Evolutionary conservation across 192 early-diverging fungal genomes (phyloP).

Genomic region (Phlyctochytrium arcticum): DNA sequence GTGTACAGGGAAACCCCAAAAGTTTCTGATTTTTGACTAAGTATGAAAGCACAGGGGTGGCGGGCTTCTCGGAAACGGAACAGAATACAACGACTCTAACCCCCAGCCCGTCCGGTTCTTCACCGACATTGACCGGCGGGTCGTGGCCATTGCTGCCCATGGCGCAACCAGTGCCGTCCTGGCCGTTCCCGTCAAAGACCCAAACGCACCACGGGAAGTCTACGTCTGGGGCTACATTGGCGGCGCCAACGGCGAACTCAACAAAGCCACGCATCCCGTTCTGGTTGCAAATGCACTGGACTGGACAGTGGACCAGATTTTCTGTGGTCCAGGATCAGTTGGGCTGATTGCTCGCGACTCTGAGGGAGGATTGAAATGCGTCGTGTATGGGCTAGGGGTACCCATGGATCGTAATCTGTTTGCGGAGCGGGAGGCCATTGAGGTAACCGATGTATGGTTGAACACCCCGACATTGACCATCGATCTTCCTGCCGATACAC

Average conservation of each 20-base stretch:
- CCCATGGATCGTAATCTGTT: neutral
- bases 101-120: constrained; percentile 31
- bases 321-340: neutral
- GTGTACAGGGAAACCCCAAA: neutral
- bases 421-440: neutral
- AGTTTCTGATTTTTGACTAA: neutral
- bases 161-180: constrained; percentile 11
- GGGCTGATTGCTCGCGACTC: neutral
- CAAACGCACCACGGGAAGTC: constrained; percentile 1
- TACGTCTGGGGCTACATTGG: constrained; percentile 37
- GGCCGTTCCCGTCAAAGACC: neutral
- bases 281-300: constrained; percentile 1
- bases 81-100: constrained; percentile 33
- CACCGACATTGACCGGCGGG: constrained; percentile 7
- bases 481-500: neutral
- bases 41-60: neutral
- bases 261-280: constrained; percentile 3
- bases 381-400: neutral
- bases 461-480: neutral
- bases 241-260: neutral
- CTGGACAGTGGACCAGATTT: neutral
- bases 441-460: constrained; percentile 1
- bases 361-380: neutral
- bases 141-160: constrained; percentile 2
- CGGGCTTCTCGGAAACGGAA: constrained; percentile 15